A percentile compares a stretch with the other conserved stretches of the same genome.
phyloP scores from a whole-genome alignment of 768 basidiomycete genomes.

The Terana coerulea region DNA sequence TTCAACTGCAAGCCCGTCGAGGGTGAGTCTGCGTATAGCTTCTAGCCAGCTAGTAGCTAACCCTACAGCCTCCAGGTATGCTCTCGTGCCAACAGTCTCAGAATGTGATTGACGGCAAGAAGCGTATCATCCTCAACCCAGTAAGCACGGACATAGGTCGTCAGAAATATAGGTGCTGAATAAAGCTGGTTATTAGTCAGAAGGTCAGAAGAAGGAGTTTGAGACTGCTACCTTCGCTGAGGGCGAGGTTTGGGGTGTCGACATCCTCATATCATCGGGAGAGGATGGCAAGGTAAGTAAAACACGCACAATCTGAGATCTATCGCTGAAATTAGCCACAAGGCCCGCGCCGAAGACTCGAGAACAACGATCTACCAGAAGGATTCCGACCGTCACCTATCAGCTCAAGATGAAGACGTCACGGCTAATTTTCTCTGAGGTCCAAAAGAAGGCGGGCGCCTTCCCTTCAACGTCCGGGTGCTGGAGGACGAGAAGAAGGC shows the following conservation, averaged over 20 bases:
- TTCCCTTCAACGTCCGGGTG: conserved; percentile 95
- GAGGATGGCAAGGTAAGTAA: conserved; percentile 85
- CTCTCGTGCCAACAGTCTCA: conserved; percentile 93
- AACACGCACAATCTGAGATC: conserved; percentile 3
- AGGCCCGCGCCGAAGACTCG: conserved; percentile 89
- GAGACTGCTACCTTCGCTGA: conserved; percentile 86
- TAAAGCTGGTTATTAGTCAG: conserved; percentile 33
- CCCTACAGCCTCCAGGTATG: conserved; percentile 59
- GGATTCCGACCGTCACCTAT: conserved; percentile 81
- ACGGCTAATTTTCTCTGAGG: conserved; percentile 93
- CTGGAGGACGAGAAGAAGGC: conserved; percentile 96
- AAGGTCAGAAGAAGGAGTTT: conserved; percentile 80
- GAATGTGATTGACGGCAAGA: conserved; percentile 94
- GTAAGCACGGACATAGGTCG: conserved; percentile 10
- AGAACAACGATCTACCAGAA: conserved; percentile 93
- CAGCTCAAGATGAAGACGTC: conserved; percentile 98
- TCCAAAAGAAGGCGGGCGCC: conserved; percentile 95
- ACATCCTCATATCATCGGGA: conserved; percentile 82
- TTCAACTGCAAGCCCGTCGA: conserved; percentile 94
- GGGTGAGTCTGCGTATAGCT: conserved; percentile 45
- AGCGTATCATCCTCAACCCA: conserved; percentile 90
- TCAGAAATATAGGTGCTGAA: not conserved
- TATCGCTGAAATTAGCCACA: not conserved
- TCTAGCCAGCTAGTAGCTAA: not conserved
- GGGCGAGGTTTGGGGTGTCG: conserved; percentile 93